Evolutionary conservation across 306 rosid genomes (phyloP), one percentile per base, ranked within the genome.

Genomic region (Castanea sativa): DNA sequence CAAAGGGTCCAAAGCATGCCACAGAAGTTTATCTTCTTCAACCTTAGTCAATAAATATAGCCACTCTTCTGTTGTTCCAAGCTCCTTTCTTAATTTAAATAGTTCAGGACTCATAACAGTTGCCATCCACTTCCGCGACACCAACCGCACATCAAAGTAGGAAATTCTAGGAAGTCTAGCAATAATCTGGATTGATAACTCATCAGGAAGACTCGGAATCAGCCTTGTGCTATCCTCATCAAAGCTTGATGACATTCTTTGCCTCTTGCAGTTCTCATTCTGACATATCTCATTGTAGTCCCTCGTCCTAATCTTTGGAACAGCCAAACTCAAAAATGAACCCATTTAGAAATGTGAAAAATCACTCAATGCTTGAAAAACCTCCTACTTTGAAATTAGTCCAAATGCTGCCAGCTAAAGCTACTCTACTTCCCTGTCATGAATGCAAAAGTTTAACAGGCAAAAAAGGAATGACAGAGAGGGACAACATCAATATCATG

Each of bases 51-150:
- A 79, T 57, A 92, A 43, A 83, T 92, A 95, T 9, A 95, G 83
- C 99, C 99, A 95, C 78, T 95, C 99, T 84, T 95, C 99, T 18
- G 92, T 90, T 5, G 87, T 86, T 59, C 96, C 88, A 3, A 95
- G 88, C 78, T 92, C 99, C 81, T 89, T 90, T 74, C 99, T 89
- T 71, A 92, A 76, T 76, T 88, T 74, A 72, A 82, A 95, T 15
- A 95, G 86, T 57, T 92, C 92, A 4, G 86, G 76, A 84, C 91
- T 83, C 74, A 23, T 84, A 73, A 95, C 78, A 61, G 87, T 86
- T 57, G 83, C 79, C 74, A 89, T 92, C 99, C 99, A 95, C 78
- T 85, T 92, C 81, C 85, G 83, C 0, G 99, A 93, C 45, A 95
- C 98, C 87, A 80, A 67, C 79, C 87, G 90, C 59, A 87, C 61